phyloP scores from a whole-genome alignment of 441 rosid species.

The Breynia disticha region DNA sequence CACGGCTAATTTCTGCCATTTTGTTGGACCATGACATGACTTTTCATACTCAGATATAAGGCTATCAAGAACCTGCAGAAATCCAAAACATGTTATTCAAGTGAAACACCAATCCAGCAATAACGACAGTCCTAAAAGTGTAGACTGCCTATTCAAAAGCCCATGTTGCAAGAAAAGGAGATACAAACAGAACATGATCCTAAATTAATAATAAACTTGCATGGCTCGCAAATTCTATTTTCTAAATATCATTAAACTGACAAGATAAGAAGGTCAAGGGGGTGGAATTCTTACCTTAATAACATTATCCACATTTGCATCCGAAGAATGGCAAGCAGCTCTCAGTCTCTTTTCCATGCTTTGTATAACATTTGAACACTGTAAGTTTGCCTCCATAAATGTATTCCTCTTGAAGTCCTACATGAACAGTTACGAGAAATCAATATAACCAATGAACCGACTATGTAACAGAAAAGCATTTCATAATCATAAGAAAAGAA shows the following conservation, averaged over 20 bases:
- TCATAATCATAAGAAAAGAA: too few species aligned
- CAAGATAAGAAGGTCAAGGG: too few species aligned
- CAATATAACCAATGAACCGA: not conserved
- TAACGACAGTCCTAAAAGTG: too few species aligned
- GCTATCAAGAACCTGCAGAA: conserved; percentile 69
- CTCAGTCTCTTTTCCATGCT: conserved; percentile 91
- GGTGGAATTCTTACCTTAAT: conserved; percentile 48
- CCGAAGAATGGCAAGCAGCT: conserved; percentile 86
- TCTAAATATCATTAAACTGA: too few species aligned
- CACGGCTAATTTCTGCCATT: conserved; percentile 83
- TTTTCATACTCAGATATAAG: conserved; percentile 71
- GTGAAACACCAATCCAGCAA: not conserved
- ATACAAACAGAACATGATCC: too few species aligned
- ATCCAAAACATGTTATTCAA: conserved; percentile 8
- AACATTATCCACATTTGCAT: conserved; percentile 66
- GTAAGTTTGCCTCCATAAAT: conserved; percentile 86
- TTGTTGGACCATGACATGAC: conserved; percentile 79
- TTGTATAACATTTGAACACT: conserved; percentile 58
- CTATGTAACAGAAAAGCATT: not conserved
- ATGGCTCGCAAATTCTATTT: too few species aligned
- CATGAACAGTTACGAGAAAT: not conserved
- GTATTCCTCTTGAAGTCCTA: conserved; percentile 80
- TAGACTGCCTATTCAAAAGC: too few species aligned
- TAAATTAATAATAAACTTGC: too few species aligned
- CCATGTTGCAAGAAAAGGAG: too few species aligned